Conservation (phyloP, 2,329 filamentous ascomycete genomes). For the Nothopassalora personata region DNA sequence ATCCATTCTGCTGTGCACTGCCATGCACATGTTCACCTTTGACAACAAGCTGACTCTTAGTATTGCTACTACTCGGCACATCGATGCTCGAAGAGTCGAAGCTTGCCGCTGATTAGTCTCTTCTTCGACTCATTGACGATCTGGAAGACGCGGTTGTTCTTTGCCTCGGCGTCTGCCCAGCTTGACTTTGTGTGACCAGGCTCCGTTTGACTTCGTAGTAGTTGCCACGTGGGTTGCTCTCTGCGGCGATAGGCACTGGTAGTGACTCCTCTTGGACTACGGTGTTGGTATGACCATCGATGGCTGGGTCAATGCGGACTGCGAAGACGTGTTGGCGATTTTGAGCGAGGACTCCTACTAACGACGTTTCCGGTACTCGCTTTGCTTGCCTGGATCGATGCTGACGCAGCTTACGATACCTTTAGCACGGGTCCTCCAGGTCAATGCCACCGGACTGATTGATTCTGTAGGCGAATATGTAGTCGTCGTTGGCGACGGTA, state of each 20-base stretch:
- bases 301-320: conserved; percentile 59
- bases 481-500: conserved; percentile 61
- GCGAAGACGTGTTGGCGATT: conserved; percentile 68
- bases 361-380: conserved; percentile 51
- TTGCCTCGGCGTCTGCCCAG: conserved; percentile 31
- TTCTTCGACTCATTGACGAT: conserved; percentile 46
- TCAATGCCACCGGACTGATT: conserved; percentile 58
- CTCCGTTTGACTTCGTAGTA: conserved; percentile 50
- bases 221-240: conserved; percentile 58
- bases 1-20: conserved; percentile 8
- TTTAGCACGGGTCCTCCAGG: conserved; percentile 59
- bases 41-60: conserved; percentile 11
- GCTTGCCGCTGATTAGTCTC: conserved; percentile 44
- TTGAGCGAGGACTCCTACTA: conserved; percentile 59
- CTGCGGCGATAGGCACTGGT: conserved; percentile 42
- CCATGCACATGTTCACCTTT: neutral
- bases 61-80: conserved; percentile 36
- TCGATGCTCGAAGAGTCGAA: conserved; percentile 47
- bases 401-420: conserved; percentile 61
- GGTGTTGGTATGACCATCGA: conserved; percentile 54
- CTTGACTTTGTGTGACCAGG: conserved; percentile 16
- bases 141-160: conserved; percentile 54
- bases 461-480: conserved; percentile 61
- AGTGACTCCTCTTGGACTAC: conserved; percentile 50
- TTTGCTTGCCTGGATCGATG: conserved; percentile 50